Conservation (phyloP, 148 eudicot genomes). For the Polygonum aviculare region DNA sequence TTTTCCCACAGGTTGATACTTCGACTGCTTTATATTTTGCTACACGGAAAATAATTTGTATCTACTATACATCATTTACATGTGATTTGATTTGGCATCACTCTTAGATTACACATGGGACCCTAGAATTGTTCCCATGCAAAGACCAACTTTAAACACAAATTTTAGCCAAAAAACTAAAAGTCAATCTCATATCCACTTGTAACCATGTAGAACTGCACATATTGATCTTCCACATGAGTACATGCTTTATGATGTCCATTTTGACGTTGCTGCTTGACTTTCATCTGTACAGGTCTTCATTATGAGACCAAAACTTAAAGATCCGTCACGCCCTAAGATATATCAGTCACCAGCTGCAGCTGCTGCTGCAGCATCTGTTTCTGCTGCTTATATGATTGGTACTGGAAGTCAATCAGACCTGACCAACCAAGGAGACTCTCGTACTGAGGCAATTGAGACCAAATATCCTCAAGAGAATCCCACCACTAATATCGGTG, state of each 20-base stretch:
- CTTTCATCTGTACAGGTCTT: slow-evolving; percentile 36
- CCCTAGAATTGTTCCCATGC: background rate
- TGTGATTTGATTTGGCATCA: background rate
- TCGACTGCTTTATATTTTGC: background rate
- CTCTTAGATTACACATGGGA: background rate
- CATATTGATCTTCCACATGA: background rate
- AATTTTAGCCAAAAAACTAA: background rate
- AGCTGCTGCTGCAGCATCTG: slow-evolving; percentile 97
- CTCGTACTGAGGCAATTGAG: slow-evolving; percentile 21
- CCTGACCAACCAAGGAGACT: slow-evolving; percentile 22
- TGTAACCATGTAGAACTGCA: background rate
- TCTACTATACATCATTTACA: background rate
- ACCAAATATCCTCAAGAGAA: slow-evolving; percentile 26
- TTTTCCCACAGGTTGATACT: background rate
- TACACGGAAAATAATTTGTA: background rate
- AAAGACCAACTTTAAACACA: background rate
- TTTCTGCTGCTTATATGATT: slow-evolving; percentile 75
- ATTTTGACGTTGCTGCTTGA: background rate
- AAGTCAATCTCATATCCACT: background rate
- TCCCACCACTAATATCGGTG: slow-evolving; percentile 22
- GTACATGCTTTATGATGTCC: background rate
- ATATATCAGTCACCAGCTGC: slow-evolving; percentile 89
- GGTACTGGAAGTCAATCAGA: slow-evolving; percentile 43
- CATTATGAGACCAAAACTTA: slow-evolving; percentile 78
- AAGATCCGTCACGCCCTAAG: slow-evolving; percentile 54